Conservation (phyloP, 331 rosid genomes). For the Pyracantha coccinea region DNA sequence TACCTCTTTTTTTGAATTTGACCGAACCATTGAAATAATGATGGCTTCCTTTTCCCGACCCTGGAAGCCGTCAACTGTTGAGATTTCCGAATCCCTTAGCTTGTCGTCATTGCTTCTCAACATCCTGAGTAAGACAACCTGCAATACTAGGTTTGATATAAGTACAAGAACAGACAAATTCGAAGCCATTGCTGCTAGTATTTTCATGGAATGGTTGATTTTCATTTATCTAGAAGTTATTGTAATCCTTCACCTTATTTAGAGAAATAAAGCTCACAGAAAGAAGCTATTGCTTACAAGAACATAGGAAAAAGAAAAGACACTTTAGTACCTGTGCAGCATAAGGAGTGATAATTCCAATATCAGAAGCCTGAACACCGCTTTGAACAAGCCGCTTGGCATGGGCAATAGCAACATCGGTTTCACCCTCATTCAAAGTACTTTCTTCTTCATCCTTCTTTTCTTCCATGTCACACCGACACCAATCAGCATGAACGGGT, state of each 20-base stretch:
- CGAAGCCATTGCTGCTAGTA: background rate
- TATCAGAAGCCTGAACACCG: slow-evolving; percentile 85
- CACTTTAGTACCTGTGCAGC: slow-evolving; percentile 72
- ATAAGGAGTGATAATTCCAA: slow-evolving; percentile 94
- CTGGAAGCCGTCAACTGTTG: slow-evolving; percentile 98
- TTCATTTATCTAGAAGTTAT: background rate
- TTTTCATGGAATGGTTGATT: background rate
- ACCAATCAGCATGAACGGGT: slow-evolving; percentile 25
- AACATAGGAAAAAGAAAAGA: slow-evolving; percentile 9
- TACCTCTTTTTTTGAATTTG: slow-evolving; percentile 90
- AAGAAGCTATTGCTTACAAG: background rate
- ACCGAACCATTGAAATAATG: slow-evolving; percentile 93
- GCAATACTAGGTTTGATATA: slow-evolving; percentile 19
- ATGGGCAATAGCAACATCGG: slow-evolving; percentile 82
- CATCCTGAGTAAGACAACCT: slow-evolving; percentile 80
- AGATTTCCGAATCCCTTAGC: slow-evolving; percentile 75
- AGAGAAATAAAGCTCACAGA: background rate
- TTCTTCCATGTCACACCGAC: slow-evolving; percentile 95
- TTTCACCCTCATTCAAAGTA: slow-evolving; percentile 94
- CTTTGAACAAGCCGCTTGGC: slow-evolving; percentile 78
- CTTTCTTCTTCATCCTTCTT: slow-evolving; percentile 98
- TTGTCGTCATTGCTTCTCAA: slow-evolving; percentile 67
- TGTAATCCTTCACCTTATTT: background rate
- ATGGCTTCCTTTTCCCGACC: slow-evolving; percentile 98
- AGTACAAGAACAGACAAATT: slow-evolving; percentile 1